These are phyloP conservation scores for Phytophthora tubulina DNA, from an alignment of 352 stramenopile species.

Conservation along the genomic window DNA sequence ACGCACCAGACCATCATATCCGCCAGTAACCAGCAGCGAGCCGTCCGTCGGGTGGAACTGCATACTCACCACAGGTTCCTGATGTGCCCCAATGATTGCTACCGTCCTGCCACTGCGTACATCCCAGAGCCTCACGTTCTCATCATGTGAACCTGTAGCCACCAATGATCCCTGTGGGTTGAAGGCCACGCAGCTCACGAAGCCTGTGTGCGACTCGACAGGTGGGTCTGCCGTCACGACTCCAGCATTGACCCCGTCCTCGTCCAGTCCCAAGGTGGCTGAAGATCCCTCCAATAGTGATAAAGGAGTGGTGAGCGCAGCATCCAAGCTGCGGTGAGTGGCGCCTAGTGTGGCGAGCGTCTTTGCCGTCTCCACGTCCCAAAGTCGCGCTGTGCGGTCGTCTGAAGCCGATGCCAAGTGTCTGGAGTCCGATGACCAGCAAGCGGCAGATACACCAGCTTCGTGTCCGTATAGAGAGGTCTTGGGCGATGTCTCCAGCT, in stretches of 20 bases:
- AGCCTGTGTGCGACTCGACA: conserved; percentile 94
- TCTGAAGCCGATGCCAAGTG: conserved; percentile 96
- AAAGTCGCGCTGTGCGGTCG: conserved; percentile 95
- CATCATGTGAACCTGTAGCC: conserved; percentile 92
- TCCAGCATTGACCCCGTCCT: conserved; percentile 33
- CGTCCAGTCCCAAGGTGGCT: conserved; percentile 30
- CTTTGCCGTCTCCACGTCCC: conserved; percentile 92
- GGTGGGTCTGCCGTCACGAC: conserved; percentile 39
- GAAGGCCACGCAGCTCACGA: conserved; percentile 96
- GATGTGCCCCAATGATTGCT: conserved; percentile 92
- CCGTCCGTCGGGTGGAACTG: conserved; percentile 94
- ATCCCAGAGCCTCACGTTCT: conserved; percentile 97
- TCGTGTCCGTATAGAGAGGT: conserved; percentile 88
- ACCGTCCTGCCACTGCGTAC: conserved; percentile 92
- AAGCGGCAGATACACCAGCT: conserved; percentile 94
- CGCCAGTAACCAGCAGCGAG: conserved; percentile 91
- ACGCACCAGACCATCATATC: conserved; percentile 85
- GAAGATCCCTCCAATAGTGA: conserved; percentile 42
- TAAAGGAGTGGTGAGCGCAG: conserved; percentile 39
- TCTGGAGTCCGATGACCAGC: conserved; percentile 88
- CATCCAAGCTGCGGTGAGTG: conserved; percentile 46
- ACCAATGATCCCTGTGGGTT: conserved; percentile 95
- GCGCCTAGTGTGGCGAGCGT: conserved; percentile 76
- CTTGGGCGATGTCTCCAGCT: conserved; percentile 39
- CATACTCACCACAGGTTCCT: conserved; percentile 95